Conservation (phyloP, 441 rosid genomes). For the Biscutella laevigata region DNA sequence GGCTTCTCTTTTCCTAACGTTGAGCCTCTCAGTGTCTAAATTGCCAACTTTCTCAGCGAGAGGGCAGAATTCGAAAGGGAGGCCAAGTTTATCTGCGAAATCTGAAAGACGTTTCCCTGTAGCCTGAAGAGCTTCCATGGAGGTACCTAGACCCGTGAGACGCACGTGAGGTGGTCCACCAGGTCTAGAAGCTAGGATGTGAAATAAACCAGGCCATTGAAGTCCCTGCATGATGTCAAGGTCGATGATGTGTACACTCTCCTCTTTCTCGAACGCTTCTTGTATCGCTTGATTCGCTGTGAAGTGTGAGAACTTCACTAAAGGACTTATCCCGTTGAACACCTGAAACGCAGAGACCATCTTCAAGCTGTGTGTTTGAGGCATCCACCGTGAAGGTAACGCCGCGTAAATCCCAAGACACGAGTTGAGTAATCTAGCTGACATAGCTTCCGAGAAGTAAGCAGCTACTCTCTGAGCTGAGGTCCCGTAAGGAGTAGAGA, state of each 20-base stretch:
- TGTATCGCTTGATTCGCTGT: conserved; percentile 96
- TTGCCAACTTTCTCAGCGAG: conserved; percentile 83
- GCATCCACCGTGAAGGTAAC: conserved; percentile 50
- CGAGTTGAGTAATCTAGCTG: conserved; percentile 75
- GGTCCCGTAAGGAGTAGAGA: conserved; percentile 88
- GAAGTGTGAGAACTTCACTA: conserved; percentile 94
- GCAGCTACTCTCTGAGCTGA: conserved; percentile 95
- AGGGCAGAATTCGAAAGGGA: conserved; percentile 79
- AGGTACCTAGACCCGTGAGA: conserved; percentile 85
- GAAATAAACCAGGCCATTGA: conserved; percentile 97
- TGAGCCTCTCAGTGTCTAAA: conserved; percentile 62
- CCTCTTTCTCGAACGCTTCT: conserved; percentile 92
- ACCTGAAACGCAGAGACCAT: conserved; percentile 94
- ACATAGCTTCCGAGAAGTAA: conserved; percentile 94
- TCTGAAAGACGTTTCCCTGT: conserved; percentile 87
- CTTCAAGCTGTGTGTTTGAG: conserved; percentile 53
- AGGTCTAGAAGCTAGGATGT: conserved; percentile 77
- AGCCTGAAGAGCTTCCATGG: conserved; percentile 77
- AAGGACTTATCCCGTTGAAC: conserved; percentile 87
- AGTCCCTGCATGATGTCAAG: conserved; percentile 96
- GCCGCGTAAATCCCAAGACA: conserved; percentile 76
- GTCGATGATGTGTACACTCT: conserved; percentile 84
- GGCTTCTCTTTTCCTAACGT: conserved; percentile 74
- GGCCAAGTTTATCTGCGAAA: conserved; percentile 75
- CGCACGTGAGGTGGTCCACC: conserved; percentile 90